Evolutionary conservation across 345 rosid genomes (phyloP), one percentile per base, ranked within the genome.

Genomic region (Murraya paniculata): DNA sequence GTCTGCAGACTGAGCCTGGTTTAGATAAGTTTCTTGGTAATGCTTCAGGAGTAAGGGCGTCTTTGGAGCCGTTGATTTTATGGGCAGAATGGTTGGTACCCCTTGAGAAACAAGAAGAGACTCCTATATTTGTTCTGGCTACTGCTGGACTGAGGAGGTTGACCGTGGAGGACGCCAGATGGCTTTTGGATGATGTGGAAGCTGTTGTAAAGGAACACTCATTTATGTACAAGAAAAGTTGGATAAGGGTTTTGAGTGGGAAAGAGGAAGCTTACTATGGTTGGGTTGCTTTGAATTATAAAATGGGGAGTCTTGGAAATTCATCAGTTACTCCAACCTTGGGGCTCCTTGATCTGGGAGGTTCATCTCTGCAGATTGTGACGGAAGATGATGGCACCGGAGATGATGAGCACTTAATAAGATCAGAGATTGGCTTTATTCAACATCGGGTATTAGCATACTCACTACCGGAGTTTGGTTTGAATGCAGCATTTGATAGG

Each of bases 181-280:
- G 48, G 85, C 81, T 90, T 76, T 81, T 90, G 81, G 82, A 85
- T 41, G 83, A 86, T 71, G 83, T 84, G 25, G 85, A 79, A 81
- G 64, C 73, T 79, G 86, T 89, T 69, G 65, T 86, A 21, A 84
- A 80, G 83, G 86, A 80, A 14, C 86, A 78, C 68, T 36, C 83
- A 9, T 88, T 91, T 84, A 21, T 77, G 50, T 74, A 78, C 56
- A 78, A 36, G 80, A 88, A 71, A 78, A 80, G 81, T 58, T 84
- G 87, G 88, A 84, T 91, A 64, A 83, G 88, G 78, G 84, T 88
- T 65, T 80, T 91, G 88, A 82, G 84, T 59, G 92, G 92, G 78
- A 82, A 85, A 80, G 91, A 91, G 69, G 92, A 91, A 82, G 94
- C 91, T 18, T 91, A 88, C 66, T 91, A 87, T 82, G 91, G 91